A percentile compares a stretch with the other conserved stretches of the same genome.
phyloP scores from a whole-genome alignment of 2,329 filamentous ascomycete species.

The Ophiostoma fasciatum region DNA sequence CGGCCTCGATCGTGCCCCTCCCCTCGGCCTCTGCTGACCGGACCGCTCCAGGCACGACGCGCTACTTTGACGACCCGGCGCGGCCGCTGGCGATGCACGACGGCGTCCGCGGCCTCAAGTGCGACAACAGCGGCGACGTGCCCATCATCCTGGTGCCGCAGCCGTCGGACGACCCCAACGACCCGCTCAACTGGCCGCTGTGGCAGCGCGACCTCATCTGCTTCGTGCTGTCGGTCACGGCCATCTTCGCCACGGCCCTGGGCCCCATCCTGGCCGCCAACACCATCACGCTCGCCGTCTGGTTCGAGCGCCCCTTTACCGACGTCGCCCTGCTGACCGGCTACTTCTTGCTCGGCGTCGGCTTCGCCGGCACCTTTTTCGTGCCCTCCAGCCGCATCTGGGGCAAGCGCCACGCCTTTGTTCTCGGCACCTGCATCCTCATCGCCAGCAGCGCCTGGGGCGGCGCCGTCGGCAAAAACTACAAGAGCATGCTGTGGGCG shows the following conservation, averaged over 20 bases:
- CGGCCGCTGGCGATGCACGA: constrained; percentile 28
- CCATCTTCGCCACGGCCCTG: constrained; percentile 71
- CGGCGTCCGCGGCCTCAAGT: constrained; percentile 44
- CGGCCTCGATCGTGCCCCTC: background rate
- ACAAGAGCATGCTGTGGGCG: constrained; percentile 60
- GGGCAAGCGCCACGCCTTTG: constrained; percentile 82
- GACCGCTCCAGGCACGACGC: constrained; percentile 33
- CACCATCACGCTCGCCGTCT: constrained; percentile 59
- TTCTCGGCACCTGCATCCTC: constrained; percentile 61
- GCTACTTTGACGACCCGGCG: constrained; percentile 47
- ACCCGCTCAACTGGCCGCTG: constrained; percentile 73
- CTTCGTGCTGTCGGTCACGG: constrained; percentile 59
- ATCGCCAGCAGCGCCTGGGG: constrained; percentile 66
- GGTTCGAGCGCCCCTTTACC: constrained; percentile 54
- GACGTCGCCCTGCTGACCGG: constrained; percentile 70
- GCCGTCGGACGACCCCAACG: constrained; percentile 79
- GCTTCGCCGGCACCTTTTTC: constrained; percentile 67
- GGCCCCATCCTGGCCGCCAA: constrained; percentile 81
- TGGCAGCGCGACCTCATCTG: constrained; percentile 76
- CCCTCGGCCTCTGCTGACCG: no score
- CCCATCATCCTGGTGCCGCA: constrained; percentile 73
- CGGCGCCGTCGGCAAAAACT: constrained; percentile 50
- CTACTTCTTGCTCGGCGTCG: constrained; percentile 74
- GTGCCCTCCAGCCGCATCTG: constrained; percentile 80
- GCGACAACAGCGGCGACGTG: constrained; percentile 48